Percentiles rank a stretch among this genome's conserved stretches.
Conservation (phyloP, 768 basidiomycete genomes). For the Lentinula aciculospora region DNA sequence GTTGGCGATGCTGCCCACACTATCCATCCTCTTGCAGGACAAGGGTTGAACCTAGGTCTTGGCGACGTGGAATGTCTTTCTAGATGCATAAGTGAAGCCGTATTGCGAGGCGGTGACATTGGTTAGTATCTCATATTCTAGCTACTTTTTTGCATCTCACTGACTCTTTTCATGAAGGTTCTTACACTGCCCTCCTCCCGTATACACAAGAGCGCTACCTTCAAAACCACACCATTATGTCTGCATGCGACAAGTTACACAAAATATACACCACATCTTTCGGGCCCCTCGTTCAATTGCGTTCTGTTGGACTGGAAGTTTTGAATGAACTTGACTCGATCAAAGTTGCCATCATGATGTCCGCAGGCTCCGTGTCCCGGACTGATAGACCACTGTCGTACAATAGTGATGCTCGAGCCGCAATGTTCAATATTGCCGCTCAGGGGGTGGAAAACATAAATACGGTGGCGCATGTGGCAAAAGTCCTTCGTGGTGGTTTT, state of each 20-base stretch:
- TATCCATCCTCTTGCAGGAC: conserved; percentile 91
- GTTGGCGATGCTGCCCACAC: conserved; percentile 97
- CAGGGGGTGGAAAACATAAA: conserved; percentile 41
- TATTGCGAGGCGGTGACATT: conserved; percentile 71
- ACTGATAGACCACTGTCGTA: conserved; percentile 16
- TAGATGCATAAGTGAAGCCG: conserved; percentile 51
- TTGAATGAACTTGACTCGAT: conserved; percentile 83
- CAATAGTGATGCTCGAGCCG: conserved; percentile 4
- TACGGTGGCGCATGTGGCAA: conserved; percentile 25
- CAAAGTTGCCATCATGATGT: conserved; percentile 80
- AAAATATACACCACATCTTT: conserved; percentile 72
- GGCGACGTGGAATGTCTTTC: conserved; percentile 75
- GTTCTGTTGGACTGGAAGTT: conserved; percentile 85
- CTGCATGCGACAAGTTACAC: conserved; percentile 84
- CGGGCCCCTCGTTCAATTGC: conserved; percentile 76
- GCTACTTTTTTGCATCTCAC: not conserved
- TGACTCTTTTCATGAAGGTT: conserved; percentile 38
- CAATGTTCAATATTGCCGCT: conserved; percentile 33
- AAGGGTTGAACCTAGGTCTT: conserved; percentile 93
- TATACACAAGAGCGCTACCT: conserved; percentile 83
- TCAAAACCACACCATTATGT: conserved; percentile 81
- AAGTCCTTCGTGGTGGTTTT: conserved; percentile 20
- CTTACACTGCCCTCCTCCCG: conserved; percentile 64
- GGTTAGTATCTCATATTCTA: conserved; percentile 39
- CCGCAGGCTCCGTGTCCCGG: conserved; percentile 46